Evolutionary conservation across 139 green algal species (phyloP).

Genomic region (Tetradesmus lagerheimii): DNA sequence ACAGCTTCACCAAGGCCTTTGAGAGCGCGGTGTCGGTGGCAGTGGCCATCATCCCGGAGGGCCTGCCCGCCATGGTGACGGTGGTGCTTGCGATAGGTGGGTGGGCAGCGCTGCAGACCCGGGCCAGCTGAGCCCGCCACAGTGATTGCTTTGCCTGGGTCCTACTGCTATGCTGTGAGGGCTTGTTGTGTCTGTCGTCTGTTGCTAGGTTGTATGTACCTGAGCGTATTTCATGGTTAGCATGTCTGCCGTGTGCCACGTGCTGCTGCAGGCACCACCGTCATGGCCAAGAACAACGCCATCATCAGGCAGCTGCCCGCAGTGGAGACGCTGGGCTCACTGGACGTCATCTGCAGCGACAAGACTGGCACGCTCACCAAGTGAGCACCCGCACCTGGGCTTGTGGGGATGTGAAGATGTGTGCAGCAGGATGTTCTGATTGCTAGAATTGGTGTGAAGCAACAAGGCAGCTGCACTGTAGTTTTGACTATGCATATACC

Average conservation of each 20-base stretch:
- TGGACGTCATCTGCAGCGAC: slow-evolving; percentile 64
- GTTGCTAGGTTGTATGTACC: too few relatives aligned
- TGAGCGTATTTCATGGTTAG: neutral
- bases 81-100: slow-evolving; percentile 46
- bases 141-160: too few relatives aligned
- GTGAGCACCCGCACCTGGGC: slow-evolving; percentile 28
- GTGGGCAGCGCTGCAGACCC: neutral
- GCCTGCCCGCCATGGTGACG: slow-evolving; percentile 60
- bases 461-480: too few relatives aligned
- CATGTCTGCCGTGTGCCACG: neutral
- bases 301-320: slow-evolving; percentile 59
- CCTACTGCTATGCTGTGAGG: too few relatives aligned
- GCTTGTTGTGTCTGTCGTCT: too few relatives aligned
- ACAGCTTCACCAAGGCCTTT: slow-evolving; percentile 52
- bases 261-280: slow-evolving; percentile 9
- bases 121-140: neutral
- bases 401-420: neutral
- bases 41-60: slow-evolving; percentile 65
- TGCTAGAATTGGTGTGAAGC: too few relatives aligned
- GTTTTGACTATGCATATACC: too few relatives aligned
- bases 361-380: slow-evolving; percentile 57
- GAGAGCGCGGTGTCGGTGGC: slow-evolving; percentile 60
- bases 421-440: neutral
- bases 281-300: slow-evolving; percentile 50
- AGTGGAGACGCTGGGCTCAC: slow-evolving; percentile 61